phyloP scores from a whole-genome alignment of 768 basidiomycete genomes.

The Botryobasidium botryosum region DNA sequence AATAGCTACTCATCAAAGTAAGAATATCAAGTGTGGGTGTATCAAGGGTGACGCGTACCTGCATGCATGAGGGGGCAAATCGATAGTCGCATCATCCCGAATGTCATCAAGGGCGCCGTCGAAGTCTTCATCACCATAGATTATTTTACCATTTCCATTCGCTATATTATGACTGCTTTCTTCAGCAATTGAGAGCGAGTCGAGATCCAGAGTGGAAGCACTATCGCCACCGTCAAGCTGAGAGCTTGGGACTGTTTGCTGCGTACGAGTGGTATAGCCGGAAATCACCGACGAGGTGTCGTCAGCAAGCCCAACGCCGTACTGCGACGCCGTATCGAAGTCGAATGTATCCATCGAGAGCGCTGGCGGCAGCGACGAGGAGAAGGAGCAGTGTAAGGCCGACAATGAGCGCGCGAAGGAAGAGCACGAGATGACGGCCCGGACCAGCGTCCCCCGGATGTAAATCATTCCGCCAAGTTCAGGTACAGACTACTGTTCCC shows the following conservation, averaged over 20 bases:
- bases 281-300: constrained; percentile 17
- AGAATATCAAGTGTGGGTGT: not conserved
- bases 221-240: too few species aligned
- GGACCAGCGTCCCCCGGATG: too few species aligned
- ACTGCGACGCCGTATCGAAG: constrained; percentile 15
- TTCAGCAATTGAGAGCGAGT: constrained; percentile 12
- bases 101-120: constrained; percentile 79
- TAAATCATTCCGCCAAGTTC: too few species aligned
- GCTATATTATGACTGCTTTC: not conserved
- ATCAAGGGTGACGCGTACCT: constrained; percentile 35
- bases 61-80: constrained; percentile 88
- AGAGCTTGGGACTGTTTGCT: constrained; percentile 7
- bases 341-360: constrained; percentile 9
- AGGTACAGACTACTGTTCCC: too few species aligned
- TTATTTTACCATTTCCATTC: constrained; percentile 12
- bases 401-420: too few species aligned
- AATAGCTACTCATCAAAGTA: constrained; percentile 46
- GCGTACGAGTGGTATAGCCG: constrained; percentile 15
- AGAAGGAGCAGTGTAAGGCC: too few species aligned
- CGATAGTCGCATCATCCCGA: constrained; percentile 60
- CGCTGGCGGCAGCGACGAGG: too few species aligned
- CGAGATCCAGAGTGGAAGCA: constrained; percentile 10
- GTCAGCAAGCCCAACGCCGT: constrained; percentile 14
- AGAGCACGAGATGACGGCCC: too few species aligned
- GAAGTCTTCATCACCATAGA: constrained; percentile 61